Percentiles rank a stretch among this genome's conserved stretches.
Conservation (phyloP, 2,329 filamentous ascomycete genomes). For the Fusarium lyarnte region DNA sequence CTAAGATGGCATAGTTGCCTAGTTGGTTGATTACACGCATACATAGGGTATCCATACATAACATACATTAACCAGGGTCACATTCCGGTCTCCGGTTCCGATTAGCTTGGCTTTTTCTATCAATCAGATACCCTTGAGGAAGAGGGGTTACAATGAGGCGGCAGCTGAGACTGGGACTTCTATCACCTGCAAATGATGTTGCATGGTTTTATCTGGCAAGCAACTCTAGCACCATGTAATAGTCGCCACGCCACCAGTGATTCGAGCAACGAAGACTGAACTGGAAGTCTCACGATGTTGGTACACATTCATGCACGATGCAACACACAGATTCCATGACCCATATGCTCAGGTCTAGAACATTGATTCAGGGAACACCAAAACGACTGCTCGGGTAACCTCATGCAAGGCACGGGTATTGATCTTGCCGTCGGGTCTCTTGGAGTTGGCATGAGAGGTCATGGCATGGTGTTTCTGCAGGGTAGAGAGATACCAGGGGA, state of each 20-base stretch:
- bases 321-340: background rate
- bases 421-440: background rate
- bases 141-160: background rate
- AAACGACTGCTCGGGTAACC: constrained; percentile 16
- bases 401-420: constrained; percentile 2
- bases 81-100: background rate
- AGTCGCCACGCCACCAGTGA: background rate
- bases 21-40: background rate
- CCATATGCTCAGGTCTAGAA: background rate
- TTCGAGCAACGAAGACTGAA: constrained; percentile 8
- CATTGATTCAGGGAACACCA: constrained; percentile 1
- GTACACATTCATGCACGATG: background rate
- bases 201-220: background rate
- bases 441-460: background rate
- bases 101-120: background rate
- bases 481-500: background rate
- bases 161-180: background rate
- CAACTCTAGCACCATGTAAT: background rate
- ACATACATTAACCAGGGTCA: background rate
- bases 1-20: background rate
- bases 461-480: constrained; percentile 17
- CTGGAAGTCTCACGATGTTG: constrained; percentile 1
- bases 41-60: background rate
- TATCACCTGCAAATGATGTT: background rate
- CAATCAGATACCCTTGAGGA: background rate